phyloP scores from a whole-genome alignment of 1,284 basidiomycete genomes.

The Phenoliferia sp. region DNA sequence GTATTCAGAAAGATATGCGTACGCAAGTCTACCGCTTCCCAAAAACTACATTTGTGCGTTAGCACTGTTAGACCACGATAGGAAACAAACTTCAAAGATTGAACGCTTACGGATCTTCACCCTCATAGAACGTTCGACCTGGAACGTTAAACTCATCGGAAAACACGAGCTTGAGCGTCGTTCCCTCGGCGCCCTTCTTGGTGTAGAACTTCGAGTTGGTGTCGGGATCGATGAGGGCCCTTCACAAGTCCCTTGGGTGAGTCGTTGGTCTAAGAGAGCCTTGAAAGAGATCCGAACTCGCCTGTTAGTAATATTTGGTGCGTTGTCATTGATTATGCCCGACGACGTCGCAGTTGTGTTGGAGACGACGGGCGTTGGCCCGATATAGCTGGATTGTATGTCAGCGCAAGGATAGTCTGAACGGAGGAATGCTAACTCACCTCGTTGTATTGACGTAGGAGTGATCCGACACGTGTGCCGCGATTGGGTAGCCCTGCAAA shows the following conservation, averaged over 20 bases:
- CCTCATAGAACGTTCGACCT: constrained; percentile 72
- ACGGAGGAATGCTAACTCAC: background rate
- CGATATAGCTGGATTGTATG: background rate
- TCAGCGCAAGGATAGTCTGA: background rate
- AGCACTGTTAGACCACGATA: no score
- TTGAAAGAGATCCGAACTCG: background rate
- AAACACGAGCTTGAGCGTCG: constrained; percentile 54
- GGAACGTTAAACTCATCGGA: constrained; percentile 83
- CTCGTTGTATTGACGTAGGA: background rate
- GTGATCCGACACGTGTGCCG: background rate
- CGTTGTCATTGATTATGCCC: background rate
- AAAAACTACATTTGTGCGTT: no score
- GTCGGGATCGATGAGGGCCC: constrained; percentile 41
- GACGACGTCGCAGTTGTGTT: no score
- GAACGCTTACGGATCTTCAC: constrained; percentile 57
- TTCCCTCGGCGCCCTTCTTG: constrained; percentile 30
- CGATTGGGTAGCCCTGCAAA: background rate
- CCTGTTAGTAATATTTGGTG: background rate
- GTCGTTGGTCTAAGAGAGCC: background rate
- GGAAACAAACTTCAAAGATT: no score
- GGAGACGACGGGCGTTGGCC: background rate
- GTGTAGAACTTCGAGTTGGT: constrained; percentile 35
- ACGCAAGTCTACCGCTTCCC: constrained; percentile 69
- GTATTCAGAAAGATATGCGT: background rate
- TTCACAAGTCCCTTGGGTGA: background rate